Evolutionary conservation across 306 rosid species (phyloP).

Genomic region (apple (Malus domestica)): ASM211411v1 NC_041791.1:35556501-35557000

Average conservation of each 20-base stretch:
- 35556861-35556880: conserved; percentile 25
- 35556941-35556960: conserved; percentile 28
- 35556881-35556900: conserved; percentile 44
- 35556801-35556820: conserved; percentile 70
- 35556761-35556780: conserved; percentile 62
- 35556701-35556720: conserved; percentile 86
- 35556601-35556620: conserved; percentile 86
- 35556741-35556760: conserved; percentile 66
- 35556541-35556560: conserved; percentile 91
- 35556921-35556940: conserved; percentile 15
- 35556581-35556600: conserved; percentile 85
- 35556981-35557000: background rate
- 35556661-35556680: conserved; percentile 76
- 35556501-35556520: conserved; percentile 82
- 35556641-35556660: conserved; percentile 77
- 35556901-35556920: conserved; percentile 72
- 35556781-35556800: conserved; percentile 77
- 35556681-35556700: conserved; percentile 87
- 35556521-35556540: conserved; percentile 78
- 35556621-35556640: conserved; percentile 81
- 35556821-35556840: conserved; percentile 59
- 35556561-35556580: conserved; percentile 85
- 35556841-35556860: conserved; percentile 45
- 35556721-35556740: conserved; percentile 78
- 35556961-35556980: conserved; percentile 5